Evolutionary conservation across 108 stramenopile species (phyloP), one percentile per base, ranked within the genome.

Genomic region (Fragilaria radians): DNA sequence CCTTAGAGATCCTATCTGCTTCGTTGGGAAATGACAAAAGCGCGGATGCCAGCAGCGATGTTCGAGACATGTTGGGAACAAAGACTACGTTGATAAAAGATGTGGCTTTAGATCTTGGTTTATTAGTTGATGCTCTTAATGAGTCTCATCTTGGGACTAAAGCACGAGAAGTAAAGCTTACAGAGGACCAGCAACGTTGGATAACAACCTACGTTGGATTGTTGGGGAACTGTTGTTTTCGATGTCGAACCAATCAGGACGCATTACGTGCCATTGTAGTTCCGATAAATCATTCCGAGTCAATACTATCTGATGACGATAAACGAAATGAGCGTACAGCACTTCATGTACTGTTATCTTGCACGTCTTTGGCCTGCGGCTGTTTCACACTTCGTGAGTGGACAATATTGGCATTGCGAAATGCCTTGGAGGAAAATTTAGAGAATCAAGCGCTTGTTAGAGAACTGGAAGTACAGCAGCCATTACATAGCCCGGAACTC

Each of bases 321-420:
- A 23, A 49, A 18, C 45, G 46, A 52, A 5, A 19, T 25, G n/a
- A 46, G 19, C 67, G 91, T 25, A 80, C 64, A 49, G 91, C 73
- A 2, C 62, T 92, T 26, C 91, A 92, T 61, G 82, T 89, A 14
- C 34, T 92, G 5, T 66, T 92, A 11, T 87, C 87, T 0, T 77
- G 81, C 24, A 92, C 91, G 9, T 67, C 85, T 7, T 77, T 86
- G 61, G 72, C 82, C 17, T 69, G 71, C 28, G 72, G 85, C 25
- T 92, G 91, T 63, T 86, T 92, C 55, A 82, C 87, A 21, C 59
- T 92, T 9, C 79, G 91, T 32, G 91, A 92, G 46, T 92, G 91
- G 91, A 74, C 81, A 28, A 73, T 92, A 50, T 73, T 92, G 32
- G 87, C 87, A n/a, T 85, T 92, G 54, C 76, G 86, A 25, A 85